Conservation (phyloP, 2,329 filamentous ascomycete species). For the Coniochaeta ligniaria region DNA sequence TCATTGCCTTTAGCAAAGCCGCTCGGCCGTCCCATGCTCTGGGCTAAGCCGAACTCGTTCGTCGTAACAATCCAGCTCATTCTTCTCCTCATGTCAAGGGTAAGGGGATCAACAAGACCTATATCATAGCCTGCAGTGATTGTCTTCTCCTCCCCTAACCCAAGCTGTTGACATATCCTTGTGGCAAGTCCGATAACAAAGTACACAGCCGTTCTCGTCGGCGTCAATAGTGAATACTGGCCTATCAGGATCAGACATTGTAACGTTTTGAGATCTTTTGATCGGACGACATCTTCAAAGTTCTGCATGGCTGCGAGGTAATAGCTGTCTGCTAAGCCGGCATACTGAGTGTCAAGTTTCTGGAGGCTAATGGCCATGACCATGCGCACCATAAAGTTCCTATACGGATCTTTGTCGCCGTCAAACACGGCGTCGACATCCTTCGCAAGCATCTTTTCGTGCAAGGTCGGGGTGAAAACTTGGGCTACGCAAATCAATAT, state of each 20-base stretch:
- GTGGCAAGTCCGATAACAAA: conserved; percentile 87
- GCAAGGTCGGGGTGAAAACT: conserved; percentile 78
- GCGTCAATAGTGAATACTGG: conserved; percentile 87
- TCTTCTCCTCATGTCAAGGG: conserved; percentile 83
- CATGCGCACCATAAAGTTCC: conserved; percentile 84
- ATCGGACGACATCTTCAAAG: conserved; percentile 73
- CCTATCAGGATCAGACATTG: conserved; percentile 85
- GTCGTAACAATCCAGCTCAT: conserved; percentile 82
- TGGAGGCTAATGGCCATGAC: conserved; percentile 93
- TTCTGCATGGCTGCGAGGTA: conserved; percentile 83
- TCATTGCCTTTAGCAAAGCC: conserved; percentile 78
- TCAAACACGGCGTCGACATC: conserved; percentile 78
- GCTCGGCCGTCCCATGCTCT: conserved; percentile 80
- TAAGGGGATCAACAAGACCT: conserved; percentile 58
- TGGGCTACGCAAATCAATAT: conserved; percentile 53
- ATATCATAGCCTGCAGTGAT: conserved; percentile 59
- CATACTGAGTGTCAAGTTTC: conserved; percentile 81
- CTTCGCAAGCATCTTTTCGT: conserved; percentile 69
- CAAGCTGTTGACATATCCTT: conserved; percentile 81
- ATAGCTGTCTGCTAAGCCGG: conserved; percentile 91
- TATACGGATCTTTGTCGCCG: conserved; percentile 68
- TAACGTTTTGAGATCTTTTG: conserved; percentile 84
- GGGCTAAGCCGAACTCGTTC: conserved; percentile 83
- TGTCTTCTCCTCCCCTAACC: conserved; percentile 82
- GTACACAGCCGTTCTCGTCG: conserved; percentile 86